These are phyloP conservation scores for Saccharum hybrid DNA, from an alignment of 202 grass and related monocot genomes.

Conservation along the genomic window DNA sequence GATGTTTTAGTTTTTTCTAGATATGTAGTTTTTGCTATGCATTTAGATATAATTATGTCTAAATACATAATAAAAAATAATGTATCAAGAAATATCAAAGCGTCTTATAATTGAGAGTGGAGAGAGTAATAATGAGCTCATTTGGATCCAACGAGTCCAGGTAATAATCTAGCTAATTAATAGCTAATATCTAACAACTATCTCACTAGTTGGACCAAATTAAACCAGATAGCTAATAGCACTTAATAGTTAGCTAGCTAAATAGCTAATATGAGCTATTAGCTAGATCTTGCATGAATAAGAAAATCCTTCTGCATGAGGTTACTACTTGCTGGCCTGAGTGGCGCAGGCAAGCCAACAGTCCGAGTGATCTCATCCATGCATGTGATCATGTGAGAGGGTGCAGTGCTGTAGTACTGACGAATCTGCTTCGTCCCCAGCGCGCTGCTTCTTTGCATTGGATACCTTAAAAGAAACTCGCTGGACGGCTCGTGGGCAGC, in stretches of 20 bases:
- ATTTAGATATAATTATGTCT: too few species aligned
- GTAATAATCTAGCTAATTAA: background rate
- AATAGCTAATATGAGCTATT: background rate
- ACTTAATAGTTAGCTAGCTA: background rate
- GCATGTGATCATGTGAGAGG: slow-evolving; percentile 47
- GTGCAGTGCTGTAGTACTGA: background rate
- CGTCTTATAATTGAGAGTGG: too few species aligned
- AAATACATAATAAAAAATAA: too few species aligned
- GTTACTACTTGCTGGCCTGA: background rate
- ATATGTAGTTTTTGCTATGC: background rate
- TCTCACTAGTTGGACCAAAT: background rate
- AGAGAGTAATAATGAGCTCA: too few species aligned
- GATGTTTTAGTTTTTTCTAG: background rate
- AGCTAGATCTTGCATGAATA: background rate
- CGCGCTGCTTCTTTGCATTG: slow-evolving; percentile 19
- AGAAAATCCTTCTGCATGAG: background rate
- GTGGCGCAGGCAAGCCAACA: background rate
- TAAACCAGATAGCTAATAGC: too few species aligned
- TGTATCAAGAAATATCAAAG: too few species aligned
- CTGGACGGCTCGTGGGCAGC: slow-evolving; percentile 39
- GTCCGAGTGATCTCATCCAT: background rate
- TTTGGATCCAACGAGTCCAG: too few species aligned
- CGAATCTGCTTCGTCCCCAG: background rate
- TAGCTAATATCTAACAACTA: background rate
- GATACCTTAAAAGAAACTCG: slow-evolving; percentile 47